phyloP scores from a whole-genome alignment of 441 rosid species.

The Gossypium gossypioides region DNA sequence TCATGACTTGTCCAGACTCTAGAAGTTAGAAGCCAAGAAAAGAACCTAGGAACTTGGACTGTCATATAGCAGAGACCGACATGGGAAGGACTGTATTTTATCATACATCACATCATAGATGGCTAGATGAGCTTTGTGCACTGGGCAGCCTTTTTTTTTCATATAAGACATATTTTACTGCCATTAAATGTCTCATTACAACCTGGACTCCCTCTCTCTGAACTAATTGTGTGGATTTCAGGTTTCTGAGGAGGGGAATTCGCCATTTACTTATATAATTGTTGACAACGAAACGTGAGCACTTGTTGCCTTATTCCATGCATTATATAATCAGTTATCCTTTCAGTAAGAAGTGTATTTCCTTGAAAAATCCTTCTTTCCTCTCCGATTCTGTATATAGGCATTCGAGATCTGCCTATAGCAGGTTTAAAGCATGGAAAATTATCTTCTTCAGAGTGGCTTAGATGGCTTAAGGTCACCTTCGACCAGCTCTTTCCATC shows the following conservation, averaged over 20 bases:
- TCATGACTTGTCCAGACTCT: neutral
- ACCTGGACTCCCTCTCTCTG: constrained; percentile 14
- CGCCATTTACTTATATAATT: constrained; percentile 73
- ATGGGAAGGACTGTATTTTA: neutral
- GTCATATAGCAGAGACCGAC: neutral
- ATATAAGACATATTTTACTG: neutral
- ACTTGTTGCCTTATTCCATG: neutral
- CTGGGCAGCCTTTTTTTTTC: neutral
- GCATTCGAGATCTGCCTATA: neutral
- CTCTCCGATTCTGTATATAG: neutral
- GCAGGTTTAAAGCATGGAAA: neutral
- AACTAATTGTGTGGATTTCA: constrained; percentile 20
- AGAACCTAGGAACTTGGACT: neutral
- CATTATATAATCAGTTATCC: neutral
- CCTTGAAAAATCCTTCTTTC: neutral
- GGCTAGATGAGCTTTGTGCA: neutral
- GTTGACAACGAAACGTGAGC: constrained; percentile 81
- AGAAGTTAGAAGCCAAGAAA: neutral
- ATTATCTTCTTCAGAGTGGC: constrained; percentile 19
- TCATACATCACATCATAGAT: neutral
- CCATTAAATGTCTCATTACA: neutral
- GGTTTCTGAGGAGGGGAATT: constrained; percentile 74
- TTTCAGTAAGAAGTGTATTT: neutral
- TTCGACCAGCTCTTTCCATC: neutral
- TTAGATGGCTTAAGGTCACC: constrained; percentile 23